Evolutionary conservation across 495 filamentous ascomycete species (phyloP).

Genomic region (Mytilinidion resinicola): DNA sequence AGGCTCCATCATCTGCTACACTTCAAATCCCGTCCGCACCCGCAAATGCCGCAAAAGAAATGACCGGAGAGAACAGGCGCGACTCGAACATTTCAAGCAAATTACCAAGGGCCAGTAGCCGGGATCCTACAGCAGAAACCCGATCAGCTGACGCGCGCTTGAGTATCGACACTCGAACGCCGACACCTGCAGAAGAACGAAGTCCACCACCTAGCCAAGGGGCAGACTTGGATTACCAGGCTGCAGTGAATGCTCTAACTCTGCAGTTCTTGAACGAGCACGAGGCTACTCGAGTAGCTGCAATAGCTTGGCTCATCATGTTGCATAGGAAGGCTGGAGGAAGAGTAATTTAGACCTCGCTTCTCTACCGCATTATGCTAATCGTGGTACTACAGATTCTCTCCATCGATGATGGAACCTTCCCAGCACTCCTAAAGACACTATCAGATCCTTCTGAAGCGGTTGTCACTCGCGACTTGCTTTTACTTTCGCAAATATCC

Average conservation of each 20-base stretch:
- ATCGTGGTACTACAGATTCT: constrained; percentile 39
- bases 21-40: constrained; percentile 32
- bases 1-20: constrained; percentile 28
- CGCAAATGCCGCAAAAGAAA: constrained; percentile 45
- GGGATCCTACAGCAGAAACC: constrained; percentile 30
- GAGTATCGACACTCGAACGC: constrained; percentile 25
- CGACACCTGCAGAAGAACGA: constrained; percentile 31
- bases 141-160: constrained; percentile 35
- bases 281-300: constrained; percentile 89
- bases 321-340: constrained; percentile 88
- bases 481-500: constrained; percentile 92
- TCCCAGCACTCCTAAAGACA: constrained; percentile 92
- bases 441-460: constrained; percentile 92
- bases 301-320: constrained; percentile 95
- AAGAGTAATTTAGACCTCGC: constrained; percentile 51
- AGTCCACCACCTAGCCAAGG: constrained; percentile 39
- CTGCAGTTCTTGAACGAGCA: constrained; percentile 93
- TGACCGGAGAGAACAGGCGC: constrained; percentile 41
- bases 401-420: constrained; percentile 94
- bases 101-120: constrained; percentile 15
- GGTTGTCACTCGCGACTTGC: constrained; percentile 91
- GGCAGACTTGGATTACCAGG: constrained; percentile 88
- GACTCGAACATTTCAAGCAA: constrained; percentile 32
- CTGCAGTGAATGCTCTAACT: constrained; percentile 90
- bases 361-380: neutral